phyloP scores from a whole-genome alignment of 306 rosid species.

The Acmispon strigosus region DNA sequence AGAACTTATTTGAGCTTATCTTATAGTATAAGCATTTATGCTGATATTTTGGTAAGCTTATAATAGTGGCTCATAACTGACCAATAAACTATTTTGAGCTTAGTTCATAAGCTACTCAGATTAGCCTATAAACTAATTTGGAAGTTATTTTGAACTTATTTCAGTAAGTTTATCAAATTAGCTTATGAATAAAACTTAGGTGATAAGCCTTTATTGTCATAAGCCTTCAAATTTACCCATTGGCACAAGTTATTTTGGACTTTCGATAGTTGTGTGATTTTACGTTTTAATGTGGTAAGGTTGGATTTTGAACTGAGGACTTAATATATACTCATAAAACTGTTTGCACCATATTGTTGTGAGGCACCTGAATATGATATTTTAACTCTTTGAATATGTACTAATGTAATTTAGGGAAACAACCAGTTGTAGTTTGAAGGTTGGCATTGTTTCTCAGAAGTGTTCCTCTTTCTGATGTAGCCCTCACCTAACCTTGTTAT shows the following conservation, averaged over 20 bases:
- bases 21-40: too few species aligned
- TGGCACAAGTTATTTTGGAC: background rate
- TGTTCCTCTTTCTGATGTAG: background rate
- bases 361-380: background rate
- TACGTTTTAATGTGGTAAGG: background rate
- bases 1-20: too few species aligned
- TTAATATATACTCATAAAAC: background rate
- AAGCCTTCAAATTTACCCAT: too few species aligned
- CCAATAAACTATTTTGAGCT: too few species aligned
- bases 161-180: too few species aligned
- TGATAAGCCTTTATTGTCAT: too few species aligned
- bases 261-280: background rate
- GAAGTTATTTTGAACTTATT: too few species aligned
- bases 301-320: background rate
- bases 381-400: background rate
- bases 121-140: too few species aligned
- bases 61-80: too few species aligned
- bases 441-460: background rate
- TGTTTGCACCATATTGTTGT: background rate
- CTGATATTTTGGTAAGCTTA: too few species aligned
- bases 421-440: background rate
- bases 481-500: background rate
- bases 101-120: too few species aligned
- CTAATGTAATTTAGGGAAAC: slow-evolving; percentile 3
- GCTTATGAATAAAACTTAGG: too few species aligned